Percentiles rank a stretch among this genome's conserved stretches.
These are phyloP conservation scores for Cucurbita ficifolia DNA, from an alignment of 306 rosid genomes.

Conservation along the genomic window DNA sequence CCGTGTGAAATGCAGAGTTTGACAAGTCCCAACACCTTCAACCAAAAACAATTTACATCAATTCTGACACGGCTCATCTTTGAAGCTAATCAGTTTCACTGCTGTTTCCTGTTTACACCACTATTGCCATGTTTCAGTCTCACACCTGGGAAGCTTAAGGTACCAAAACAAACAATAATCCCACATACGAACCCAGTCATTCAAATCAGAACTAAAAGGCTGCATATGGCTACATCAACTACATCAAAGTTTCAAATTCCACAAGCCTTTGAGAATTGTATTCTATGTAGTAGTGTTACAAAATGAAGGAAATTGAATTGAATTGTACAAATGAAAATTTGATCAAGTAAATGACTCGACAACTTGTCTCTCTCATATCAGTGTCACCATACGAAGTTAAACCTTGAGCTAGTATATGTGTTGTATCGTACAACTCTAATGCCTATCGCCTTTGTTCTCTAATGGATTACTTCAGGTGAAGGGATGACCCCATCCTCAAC, in stretches of 20 bases:
- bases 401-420: neutral
- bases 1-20: no score
- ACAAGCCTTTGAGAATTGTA: neutral
- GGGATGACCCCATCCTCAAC: conserved; percentile 13
- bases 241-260: neutral
- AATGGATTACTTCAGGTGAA: neutral
- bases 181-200: neutral
- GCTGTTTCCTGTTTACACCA: neutral
- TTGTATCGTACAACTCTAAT: neutral
- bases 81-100: neutral
- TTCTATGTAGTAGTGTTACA: neutral
- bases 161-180: neutral
- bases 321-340: neutral
- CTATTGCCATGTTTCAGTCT: neutral
- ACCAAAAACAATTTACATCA: no score
- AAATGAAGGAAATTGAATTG: neutral
- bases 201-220: neutral
- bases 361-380: neutral
- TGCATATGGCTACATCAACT: neutral
- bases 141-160: neutral
- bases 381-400: neutral
- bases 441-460: neutral
- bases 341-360: neutral
- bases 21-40: no score
- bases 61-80: neutral